Conservation (phyloP, 2,329 filamentous ascomycete genomes). For the Echinosphaeria canescens region DNA sequence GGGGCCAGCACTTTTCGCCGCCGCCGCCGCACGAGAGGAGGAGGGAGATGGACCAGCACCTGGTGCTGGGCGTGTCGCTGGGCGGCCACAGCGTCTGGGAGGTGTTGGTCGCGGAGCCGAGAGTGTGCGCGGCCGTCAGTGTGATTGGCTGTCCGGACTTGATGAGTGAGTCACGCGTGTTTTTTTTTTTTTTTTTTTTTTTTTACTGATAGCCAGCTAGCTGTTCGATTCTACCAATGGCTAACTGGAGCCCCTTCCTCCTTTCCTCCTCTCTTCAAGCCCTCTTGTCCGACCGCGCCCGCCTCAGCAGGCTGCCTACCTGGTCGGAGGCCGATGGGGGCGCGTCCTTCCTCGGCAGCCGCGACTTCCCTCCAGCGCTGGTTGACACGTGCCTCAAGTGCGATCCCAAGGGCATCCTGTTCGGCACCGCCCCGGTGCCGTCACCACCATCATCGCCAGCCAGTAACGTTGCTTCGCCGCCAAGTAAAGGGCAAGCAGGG, state of each 20-base stretch:
- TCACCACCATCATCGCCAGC: not conserved
- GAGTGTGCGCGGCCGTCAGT: slow-evolving; percentile 57
- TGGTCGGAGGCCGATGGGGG: slow-evolving; percentile 35
- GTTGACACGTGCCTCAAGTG: slow-evolving; percentile 36
- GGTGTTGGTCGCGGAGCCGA: slow-evolving; percentile 52
- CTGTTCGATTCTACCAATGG: no score
- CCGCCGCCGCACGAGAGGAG: no score
- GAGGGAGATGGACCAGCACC: slow-evolving; percentile 33
- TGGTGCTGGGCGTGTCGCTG: slow-evolving; percentile 65
- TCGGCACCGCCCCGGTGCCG: slow-evolving; percentile 21
- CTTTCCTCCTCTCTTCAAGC: no score
- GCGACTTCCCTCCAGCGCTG: slow-evolving; percentile 53
- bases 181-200: no score
- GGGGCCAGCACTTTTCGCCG: no score
- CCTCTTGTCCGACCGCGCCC: slow-evolving; percentile 61
- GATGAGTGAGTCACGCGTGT: slow-evolving; percentile 24
- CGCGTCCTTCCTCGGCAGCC: slow-evolving; percentile 48
- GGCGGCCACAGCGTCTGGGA: slow-evolving; percentile 85
- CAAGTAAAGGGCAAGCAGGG: not conserved
- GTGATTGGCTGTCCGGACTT: slow-evolving; percentile 87
- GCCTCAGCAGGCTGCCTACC: slow-evolving; percentile 39
- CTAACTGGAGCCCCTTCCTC: no score
- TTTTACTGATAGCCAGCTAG: no score
- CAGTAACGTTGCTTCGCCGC: not conserved
- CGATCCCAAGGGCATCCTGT: slow-evolving; percentile 59